Base-by-base conservation (phyloP, 176 grass and related monocot genomes). In the Avena insularis region DNA sequence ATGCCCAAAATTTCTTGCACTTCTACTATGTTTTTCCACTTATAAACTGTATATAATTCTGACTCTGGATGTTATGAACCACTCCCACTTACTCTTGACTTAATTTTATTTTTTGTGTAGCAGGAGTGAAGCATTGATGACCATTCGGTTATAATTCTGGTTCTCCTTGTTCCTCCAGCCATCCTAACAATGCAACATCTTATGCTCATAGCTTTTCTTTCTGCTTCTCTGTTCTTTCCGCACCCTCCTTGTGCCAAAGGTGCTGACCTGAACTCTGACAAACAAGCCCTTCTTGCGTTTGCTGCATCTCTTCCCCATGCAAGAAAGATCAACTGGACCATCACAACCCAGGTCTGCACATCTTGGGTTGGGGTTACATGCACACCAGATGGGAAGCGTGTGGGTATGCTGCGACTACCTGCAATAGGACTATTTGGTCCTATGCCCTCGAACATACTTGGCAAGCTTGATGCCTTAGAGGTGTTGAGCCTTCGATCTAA, bases 401-500 rank as follows among this genome's bases (percentile, higher is more conserved):
- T 96, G 9, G 83, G 65, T 58, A 62, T 62, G 49, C 89, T 99
- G 53, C 89, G 87, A 9, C 55, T 99, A 71, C 97, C 97, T 47
- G 94, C 84, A 11, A 58, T 89, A 62, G 94, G 97, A 54, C 84
- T 99, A 38, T 82, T 94, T 36, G 97, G 97, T 83, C 84, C 88
- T 72, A 90, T 99, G 67, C 97, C 92, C 53, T 23, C 83, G 0
- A 83, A 85, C 80, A 94, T 69, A 83, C 90, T 99, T 81, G 94
- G 92, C 78, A 91, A 93, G 69, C 94, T 99, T 91, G 91, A 96
- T 83, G 92, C 94, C 31, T 83, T 99, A 50, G 67, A 99, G 75
- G 91, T 94, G 63, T 88, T 96, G 68, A 99, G 97, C 75, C 97
- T 99, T 53, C 86, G 94, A 62, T 96, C 92, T 60, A 99, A 99